These are phyloP conservation scores for Claviceps sp. DNA, from an alignment of 2,329 filamentous ascomycete species.

Conservation along the genomic window DNA sequence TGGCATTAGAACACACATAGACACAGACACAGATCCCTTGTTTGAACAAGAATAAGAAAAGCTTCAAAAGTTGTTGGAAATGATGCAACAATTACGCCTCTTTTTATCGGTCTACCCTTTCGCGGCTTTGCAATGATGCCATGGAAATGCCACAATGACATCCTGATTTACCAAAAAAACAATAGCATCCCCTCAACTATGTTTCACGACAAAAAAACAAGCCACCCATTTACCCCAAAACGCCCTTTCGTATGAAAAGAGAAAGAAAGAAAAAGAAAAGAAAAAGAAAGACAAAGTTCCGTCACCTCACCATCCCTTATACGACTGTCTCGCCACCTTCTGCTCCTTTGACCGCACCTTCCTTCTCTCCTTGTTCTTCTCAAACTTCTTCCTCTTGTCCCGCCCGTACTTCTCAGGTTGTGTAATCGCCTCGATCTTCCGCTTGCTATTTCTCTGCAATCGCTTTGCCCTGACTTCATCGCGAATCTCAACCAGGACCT, in stretches of 20 bases:
- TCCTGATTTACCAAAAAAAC: not conserved
- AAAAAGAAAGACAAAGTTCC: slow-evolving; percentile 8
- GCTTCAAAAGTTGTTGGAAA: not conserved
- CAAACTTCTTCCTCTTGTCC: slow-evolving; percentile 72
- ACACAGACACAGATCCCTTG: not conserved
- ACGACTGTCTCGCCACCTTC: slow-evolving; percentile 58
- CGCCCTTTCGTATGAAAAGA: not conserved
- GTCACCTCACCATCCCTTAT: slow-evolving; percentile 32
- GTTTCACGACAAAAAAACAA: not conserved
- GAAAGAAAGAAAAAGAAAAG: not conserved
- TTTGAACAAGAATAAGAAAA: not conserved
- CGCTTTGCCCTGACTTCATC: slow-evolving; percentile 59
- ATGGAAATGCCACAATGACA: not conserved
- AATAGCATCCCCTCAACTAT: not conserved
- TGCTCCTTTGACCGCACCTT: slow-evolving; percentile 67
- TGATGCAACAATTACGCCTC: not conserved
- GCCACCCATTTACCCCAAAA: not conserved
- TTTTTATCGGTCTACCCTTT: not conserved
- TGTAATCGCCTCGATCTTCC: slow-evolving; percentile 75
- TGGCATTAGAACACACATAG: not conserved
- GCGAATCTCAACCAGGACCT: slow-evolving; percentile 57
- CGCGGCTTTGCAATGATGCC: not conserved
- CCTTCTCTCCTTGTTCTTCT: slow-evolving; percentile 70
- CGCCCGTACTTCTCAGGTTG: slow-evolving; percentile 66
- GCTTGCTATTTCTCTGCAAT: slow-evolving; percentile 65